Percentiles rank a stretch among this genome's conserved stretches.
Evolutionary conservation across 1,284 basidiomycete species (phyloP).

Genomic region (Pulchroboletus neoregius): DNA sequence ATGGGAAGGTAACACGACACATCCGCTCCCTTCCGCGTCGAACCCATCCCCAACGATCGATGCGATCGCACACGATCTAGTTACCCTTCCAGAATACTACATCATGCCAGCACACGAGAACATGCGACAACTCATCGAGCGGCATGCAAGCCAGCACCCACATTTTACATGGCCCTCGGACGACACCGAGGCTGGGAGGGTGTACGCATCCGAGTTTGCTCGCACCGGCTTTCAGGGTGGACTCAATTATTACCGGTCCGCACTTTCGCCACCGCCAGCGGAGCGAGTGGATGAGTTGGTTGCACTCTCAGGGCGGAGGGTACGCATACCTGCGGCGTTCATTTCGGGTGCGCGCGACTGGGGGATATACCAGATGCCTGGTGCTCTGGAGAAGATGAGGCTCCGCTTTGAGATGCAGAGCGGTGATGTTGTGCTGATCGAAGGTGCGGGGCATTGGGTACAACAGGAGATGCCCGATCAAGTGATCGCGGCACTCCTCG

Average conservation of each 20-base stretch:
- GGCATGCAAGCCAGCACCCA: conserved; percentile 25
- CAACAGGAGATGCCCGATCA: conserved; percentile 48
- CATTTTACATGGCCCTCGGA: conserved; percentile 47
- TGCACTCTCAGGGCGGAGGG: conserved; percentile 30
- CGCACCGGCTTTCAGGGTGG: conserved; percentile 62
- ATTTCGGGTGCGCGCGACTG: conserved; percentile 53
- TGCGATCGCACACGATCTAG: conserved; percentile 34
- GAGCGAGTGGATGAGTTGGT: conserved; percentile 17
- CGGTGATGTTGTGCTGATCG: conserved; percentile 50
- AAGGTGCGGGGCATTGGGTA: conserved; percentile 60
- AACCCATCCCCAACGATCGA: conserved; percentile 18
- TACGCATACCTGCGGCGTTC: conserved; percentile 52
- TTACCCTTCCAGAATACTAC: conserved; percentile 56
- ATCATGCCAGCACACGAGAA: conserved; percentile 50
- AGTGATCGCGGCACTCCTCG: conserved; percentile 21
- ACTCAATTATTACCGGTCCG: conserved; percentile 50
- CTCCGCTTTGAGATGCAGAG: conserved; percentile 30
- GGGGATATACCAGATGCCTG: conserved; percentile 55
- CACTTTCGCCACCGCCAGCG: conserved; percentile 29
- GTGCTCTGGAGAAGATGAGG: conserved; percentile 45
- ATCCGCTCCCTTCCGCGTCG: conserved; percentile 35
- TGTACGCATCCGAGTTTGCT: conserved; percentile 48
- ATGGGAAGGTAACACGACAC: conserved; percentile 43
- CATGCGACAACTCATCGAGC: conserved; percentile 48
- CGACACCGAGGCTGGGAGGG: conserved; percentile 37